phyloP scores from a whole-genome alignment of 2,329 filamentous ascomycete genomes.

The Pleurostoma richardsiae region DNA sequence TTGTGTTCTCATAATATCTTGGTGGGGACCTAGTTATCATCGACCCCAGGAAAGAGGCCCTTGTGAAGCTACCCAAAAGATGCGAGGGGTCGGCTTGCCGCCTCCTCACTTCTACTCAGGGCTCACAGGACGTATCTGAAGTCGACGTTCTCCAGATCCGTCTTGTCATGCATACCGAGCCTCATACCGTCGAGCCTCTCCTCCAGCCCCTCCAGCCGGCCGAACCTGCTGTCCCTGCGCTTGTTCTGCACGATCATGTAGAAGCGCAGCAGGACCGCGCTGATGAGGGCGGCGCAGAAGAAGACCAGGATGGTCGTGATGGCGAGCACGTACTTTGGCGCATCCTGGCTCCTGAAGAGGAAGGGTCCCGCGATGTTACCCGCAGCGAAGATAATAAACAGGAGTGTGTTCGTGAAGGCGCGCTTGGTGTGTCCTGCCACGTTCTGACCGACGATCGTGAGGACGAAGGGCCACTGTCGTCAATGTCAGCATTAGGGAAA shows the following conservation, averaged over 20 bases:
- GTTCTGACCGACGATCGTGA: slow-evolving; percentile 12
- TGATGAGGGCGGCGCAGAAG: slow-evolving; percentile 12
- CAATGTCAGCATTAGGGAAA: neutral
- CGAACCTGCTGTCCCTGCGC: slow-evolving; percentile 9
- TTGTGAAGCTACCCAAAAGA: too few species aligned
- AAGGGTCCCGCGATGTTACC: slow-evolving; percentile 15
- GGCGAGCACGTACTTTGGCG: slow-evolving; percentile 14
- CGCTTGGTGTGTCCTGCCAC: slow-evolving; percentile 12
- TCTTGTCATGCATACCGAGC: slow-evolving; percentile 18
- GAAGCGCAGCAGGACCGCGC: slow-evolving; percentile 11
- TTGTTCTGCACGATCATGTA: slow-evolving; percentile 13
- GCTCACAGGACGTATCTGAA: slow-evolving; percentile 12
- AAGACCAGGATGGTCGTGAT: slow-evolving; percentile 16
- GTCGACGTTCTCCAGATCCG: slow-evolving; percentile 16
- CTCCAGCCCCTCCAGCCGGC: slow-evolving; percentile 7
- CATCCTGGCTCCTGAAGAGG: slow-evolving; percentile 15
- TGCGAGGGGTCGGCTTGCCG: too few species aligned
- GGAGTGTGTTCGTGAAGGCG: slow-evolving; percentile 11
- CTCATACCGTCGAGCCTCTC: slow-evolving; percentile 14
- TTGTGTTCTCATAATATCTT: too few species aligned
- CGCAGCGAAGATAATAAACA: slow-evolving; percentile 12
- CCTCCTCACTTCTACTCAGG: too few species aligned
- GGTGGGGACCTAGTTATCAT: too few species aligned
- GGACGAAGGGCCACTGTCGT: slow-evolving; percentile 12
- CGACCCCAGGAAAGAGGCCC: too few species aligned